Percentiles rank a stretch among this genome's conserved stretches.
Conservation (phyloP, 2,329 filamentous ascomycete genomes). For the Metarhizium brunneum region DNA sequence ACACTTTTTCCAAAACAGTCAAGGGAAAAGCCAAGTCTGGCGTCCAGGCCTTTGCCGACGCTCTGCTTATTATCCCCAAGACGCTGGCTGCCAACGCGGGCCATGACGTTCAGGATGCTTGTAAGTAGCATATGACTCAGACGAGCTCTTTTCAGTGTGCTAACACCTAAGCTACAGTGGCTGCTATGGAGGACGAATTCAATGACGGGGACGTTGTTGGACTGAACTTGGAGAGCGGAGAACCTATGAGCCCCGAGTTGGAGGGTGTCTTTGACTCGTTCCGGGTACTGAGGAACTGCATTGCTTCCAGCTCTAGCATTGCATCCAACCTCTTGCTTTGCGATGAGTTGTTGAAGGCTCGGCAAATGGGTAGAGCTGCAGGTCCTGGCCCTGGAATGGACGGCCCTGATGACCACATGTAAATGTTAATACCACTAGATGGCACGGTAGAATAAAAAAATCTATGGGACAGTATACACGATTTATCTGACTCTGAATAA, state of each 20-base stretch:
- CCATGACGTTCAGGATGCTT: conserved; percentile 90
- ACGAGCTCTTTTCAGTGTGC: neutral
- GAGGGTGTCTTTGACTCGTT: conserved; percentile 95
- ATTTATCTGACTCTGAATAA: neutral
- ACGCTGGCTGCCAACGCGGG: conserved; percentile 92
- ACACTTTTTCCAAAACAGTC: conserved; percentile 77
- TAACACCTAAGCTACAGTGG: conserved; percentile 45
- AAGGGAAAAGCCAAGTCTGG: conserved; percentile 98
- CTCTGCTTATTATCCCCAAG: conserved; percentile 91
- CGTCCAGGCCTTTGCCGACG: conserved; percentile 90
- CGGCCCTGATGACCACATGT: conserved; percentile 45
- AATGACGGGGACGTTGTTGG: conserved; percentile 78
- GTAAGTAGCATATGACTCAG: conserved; percentile 43
- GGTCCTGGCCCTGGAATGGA: conserved; percentile 58
- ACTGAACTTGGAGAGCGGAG: conserved; percentile 74
- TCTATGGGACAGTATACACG: conserved; percentile 15
- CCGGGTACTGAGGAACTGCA: conserved; percentile 84
- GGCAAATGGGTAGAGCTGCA: conserved; percentile 74
- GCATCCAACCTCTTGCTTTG: conserved; percentile 91
- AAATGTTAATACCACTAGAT: conserved; percentile 21
- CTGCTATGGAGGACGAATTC: conserved; percentile 76
- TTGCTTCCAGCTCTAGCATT: conserved; percentile 90
- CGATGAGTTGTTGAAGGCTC: conserved; percentile 93
- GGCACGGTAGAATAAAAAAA: conserved; percentile 15
- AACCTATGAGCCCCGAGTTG: conserved; percentile 90